Conservation (phyloP, 805 yeast genomes). For the Barnettozyma californica region DNA sequence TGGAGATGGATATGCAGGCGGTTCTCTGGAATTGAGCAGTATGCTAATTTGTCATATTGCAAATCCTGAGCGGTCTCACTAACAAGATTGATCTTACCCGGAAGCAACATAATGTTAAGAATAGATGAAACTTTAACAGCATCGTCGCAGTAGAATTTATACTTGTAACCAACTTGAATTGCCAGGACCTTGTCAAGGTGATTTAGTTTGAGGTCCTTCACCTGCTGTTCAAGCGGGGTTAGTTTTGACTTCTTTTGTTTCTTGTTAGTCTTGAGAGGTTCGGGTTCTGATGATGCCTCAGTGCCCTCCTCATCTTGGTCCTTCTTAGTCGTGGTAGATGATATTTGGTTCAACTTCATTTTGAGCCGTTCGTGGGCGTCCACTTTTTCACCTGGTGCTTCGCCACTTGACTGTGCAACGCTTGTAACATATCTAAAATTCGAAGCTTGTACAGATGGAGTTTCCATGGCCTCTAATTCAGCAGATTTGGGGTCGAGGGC, state of each 20-base stretch:
- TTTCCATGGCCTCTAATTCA: neutral
- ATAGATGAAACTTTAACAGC: slow-evolving; percentile 65
- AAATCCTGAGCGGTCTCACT: slow-evolving; percentile 45
- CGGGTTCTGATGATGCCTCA: slow-evolving; percentile 8
- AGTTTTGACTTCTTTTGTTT: slow-evolving; percentile 27
- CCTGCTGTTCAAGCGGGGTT: slow-evolving; percentile 82
- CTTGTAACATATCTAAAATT: slow-evolving; percentile 2
- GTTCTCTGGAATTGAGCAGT: slow-evolving; percentile 79
- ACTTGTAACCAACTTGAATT: slow-evolving; percentile 89
- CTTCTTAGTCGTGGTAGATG: neutral
- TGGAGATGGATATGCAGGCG: slow-evolving; percentile 73
- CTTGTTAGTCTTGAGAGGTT: slow-evolving; percentile 2
- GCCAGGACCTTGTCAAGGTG: slow-evolving; percentile 69
- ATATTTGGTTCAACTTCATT: slow-evolving; percentile 1
- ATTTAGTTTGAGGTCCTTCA: slow-evolving; percentile 53
- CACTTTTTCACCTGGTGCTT: neutral
- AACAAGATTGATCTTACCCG: slow-evolving; percentile 57
- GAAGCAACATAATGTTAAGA: slow-evolving; percentile 64
- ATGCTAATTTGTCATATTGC: slow-evolving; percentile 59
- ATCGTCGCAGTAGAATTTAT: slow-evolving; percentile 80
- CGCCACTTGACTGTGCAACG: neutral
- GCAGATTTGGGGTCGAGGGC: too few species aligned
- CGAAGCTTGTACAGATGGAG: neutral
- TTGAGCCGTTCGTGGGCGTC: neutral
- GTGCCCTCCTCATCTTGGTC: slow-evolving; percentile 8